A percentile compares a stretch with the other conserved stretches of the same genome.
phyloP scores from a whole-genome alignment of 2,329 filamentous ascomycete species.

The Hypocreales sp. region DNA sequence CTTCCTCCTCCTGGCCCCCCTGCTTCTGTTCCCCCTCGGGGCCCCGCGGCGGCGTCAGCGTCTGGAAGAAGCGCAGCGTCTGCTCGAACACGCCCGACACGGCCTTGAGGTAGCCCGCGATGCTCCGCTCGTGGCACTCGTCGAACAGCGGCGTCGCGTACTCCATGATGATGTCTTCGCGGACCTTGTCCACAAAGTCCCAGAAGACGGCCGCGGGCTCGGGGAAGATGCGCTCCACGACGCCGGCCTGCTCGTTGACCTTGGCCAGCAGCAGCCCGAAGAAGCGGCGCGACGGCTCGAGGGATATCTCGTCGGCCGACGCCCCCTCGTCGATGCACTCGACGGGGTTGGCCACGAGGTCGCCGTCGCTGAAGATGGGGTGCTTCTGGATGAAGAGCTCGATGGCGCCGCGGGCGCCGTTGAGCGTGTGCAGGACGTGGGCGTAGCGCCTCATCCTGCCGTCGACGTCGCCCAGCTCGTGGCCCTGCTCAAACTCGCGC shows the following conservation, averaged over 20 bases:
- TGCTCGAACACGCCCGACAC: conserved; percentile 83
- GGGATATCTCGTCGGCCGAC: conserved; percentile 48
- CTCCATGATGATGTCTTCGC: conserved; percentile 71
- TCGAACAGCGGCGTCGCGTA: conserved; percentile 79
- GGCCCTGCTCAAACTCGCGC: conserved; percentile 84
- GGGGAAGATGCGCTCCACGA: conserved; percentile 76
- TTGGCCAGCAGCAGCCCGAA: conserved; percentile 61
- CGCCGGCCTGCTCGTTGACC: conserved; percentile 65
- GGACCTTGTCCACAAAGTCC: conserved; percentile 65
- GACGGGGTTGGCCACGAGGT: conserved; percentile 50
- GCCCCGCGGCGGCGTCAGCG: conserved; percentile 50
- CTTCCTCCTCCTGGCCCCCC: conserved; percentile 43
- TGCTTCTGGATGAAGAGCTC: conserved; percentile 85
- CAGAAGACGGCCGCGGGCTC: conserved; percentile 55
- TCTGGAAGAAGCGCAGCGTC: conserved; percentile 59
- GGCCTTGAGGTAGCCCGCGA: conserved; percentile 67
- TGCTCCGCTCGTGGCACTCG: conserved; percentile 63
- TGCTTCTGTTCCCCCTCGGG: conserved; percentile 24
- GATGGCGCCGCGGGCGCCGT: conserved; percentile 62
- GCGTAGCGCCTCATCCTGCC: conserved; percentile 83
- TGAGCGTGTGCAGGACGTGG: conserved; percentile 66
- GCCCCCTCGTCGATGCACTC: conserved; percentile 70
- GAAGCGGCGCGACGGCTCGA: conserved; percentile 70
- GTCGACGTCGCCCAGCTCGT: conserved; percentile 76
- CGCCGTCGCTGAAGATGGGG: conserved; percentile 61